Conservation (phyloP, 495 filamentous ascomycete species). For the Astrothelium macrocarpum region DNA sequence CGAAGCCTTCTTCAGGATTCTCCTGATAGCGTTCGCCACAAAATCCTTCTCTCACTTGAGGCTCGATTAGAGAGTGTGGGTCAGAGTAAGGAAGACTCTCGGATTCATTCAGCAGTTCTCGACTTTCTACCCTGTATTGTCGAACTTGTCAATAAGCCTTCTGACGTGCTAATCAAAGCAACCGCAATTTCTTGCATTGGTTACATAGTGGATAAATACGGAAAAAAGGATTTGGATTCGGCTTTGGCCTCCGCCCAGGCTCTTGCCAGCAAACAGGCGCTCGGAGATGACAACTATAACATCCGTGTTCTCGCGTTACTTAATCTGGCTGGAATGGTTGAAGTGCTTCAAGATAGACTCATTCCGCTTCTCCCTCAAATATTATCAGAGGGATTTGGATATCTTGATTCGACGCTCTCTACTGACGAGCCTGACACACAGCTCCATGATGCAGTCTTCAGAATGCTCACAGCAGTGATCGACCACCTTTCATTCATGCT, state of each 20-base stretch:
- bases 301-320: slow-evolving; percentile 75
- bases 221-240: slow-evolving; percentile 68
- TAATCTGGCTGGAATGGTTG: slow-evolving; percentile 77
- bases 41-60: slow-evolving; percentile 70
- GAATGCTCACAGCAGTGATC: slow-evolving; percentile 66
- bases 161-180: slow-evolving; percentile 59
- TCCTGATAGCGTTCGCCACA: slow-evolving; percentile 60
- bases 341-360: slow-evolving; percentile 73
- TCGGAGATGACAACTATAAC: slow-evolving; percentile 60
- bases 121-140: slow-evolving; percentile 70
- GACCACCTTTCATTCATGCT: slow-evolving; percentile 81
- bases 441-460: slow-evolving; percentile 72
- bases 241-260: slow-evolving; percentile 55
- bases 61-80: slow-evolving; percentile 50
- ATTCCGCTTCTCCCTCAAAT: slow-evolving; percentile 71
- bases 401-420: slow-evolving; percentile 54
- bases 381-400: slow-evolving; percentile 56
- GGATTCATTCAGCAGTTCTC: slow-evolving; percentile 43
- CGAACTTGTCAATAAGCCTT: slow-evolving; percentile 58
- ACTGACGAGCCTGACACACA: slow-evolving; percentile 43
- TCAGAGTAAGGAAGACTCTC: slow-evolving; percentile 12
- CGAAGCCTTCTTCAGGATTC: slow-evolving; percentile 64
- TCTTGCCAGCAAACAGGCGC: slow-evolving; percentile 64
- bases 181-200: slow-evolving; percentile 80
- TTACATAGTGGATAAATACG: slow-evolving; percentile 82